Conservation (phyloP, 2,329 filamentous ascomycete genomes). For the Fusarium subglutinans region DNA sequence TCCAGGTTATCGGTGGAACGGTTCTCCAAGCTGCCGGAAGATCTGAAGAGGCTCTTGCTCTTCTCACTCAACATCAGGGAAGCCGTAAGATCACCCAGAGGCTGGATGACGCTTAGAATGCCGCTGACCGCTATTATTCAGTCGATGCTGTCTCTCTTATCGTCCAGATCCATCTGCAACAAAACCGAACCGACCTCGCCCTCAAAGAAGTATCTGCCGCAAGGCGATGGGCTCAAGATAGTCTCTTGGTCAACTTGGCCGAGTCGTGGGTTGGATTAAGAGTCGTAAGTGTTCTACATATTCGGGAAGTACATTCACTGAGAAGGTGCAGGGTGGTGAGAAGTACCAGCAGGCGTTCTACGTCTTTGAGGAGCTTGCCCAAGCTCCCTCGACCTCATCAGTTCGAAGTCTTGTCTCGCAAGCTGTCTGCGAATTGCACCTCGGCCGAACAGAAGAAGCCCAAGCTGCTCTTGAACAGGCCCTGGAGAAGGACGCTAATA, state of each 20-base stretch:
- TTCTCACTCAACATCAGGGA: conserved; percentile 85
- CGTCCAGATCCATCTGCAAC: conserved; percentile 89
- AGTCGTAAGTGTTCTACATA: conserved; percentile 64
- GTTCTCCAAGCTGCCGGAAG: conserved; percentile 82
- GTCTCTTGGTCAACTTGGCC: conserved; percentile 89
- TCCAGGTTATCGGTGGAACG: conserved; percentile 84
- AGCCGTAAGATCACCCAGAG: conserved; percentile 69
- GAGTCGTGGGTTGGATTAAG: conserved; percentile 95
- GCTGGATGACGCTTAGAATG: not conserved
- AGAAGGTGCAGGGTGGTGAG: conserved; percentile 77
- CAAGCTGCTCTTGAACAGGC: conserved; percentile 87
- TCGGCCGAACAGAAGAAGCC: conserved; percentile 88
- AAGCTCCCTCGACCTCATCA: conserved; percentile 82
- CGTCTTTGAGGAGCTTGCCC: conserved; percentile 95
- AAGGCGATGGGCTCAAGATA: conserved; percentile 94
- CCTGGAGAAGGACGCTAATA: conserved; percentile 74
- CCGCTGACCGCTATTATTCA: conserved; percentile 46
- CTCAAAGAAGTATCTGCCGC: conserved; percentile 88
- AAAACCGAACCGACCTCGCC: conserved; percentile 91
- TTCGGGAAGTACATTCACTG: conserved; percentile 29
- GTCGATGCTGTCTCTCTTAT: conserved; percentile 84
- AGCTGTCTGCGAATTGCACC: conserved; percentile 89
- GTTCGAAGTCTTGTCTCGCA: conserved; percentile 82
- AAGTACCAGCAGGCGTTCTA: conserved; percentile 98
- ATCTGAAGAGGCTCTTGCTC: conserved; percentile 83